phyloP scores from a whole-genome alignment of 2,329 filamentous ascomycete species.

The Neodidymelliopsis sp. region DNA sequence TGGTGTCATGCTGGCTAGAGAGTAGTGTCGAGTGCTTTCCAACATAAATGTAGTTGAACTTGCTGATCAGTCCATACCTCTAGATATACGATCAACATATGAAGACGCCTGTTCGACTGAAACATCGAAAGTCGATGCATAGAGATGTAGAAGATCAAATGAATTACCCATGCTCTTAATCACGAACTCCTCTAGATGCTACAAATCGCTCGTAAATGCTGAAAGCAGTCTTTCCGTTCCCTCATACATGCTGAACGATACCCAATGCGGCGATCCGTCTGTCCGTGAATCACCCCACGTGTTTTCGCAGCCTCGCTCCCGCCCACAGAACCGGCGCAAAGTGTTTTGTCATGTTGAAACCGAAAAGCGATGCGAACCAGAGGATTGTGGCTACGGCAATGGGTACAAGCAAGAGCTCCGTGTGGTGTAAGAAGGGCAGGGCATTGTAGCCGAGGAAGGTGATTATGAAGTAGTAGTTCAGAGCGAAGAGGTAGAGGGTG shows the following conservation, averaged over 20 bases:
- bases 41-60: no score
- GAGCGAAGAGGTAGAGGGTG: slow-evolving; percentile 69
- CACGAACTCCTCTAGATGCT: slow-evolving; percentile 1
- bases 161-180: not conserved
- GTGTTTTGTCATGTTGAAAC: slow-evolving; percentile 60
- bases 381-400: slow-evolving; percentile 66
- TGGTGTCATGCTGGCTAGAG: no score
- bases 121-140: no score
- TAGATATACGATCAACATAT: no score
- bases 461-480: slow-evolving; percentile 72
- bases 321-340: slow-evolving; percentile 60
- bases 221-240: no score
- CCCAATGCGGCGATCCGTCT: not conserved
- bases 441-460: slow-evolving; percentile 75
- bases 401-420: slow-evolving; percentile 69
- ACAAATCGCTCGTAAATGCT: slow-evolving; percentile 1
- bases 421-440: slow-evolving; percentile 71
- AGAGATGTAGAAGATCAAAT: no score
- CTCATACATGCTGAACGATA: not conserved
- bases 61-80: no score
- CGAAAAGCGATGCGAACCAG: slow-evolving; percentile 63
- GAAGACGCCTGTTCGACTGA: no score
- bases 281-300: slow-evolving; percentile 29
- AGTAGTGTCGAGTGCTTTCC: no score
- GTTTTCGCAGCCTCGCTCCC: slow-evolving; percentile 55